Conservation (phyloP, 192 early-diverging fungal species). For the Rhizophagus clarus region DNA sequence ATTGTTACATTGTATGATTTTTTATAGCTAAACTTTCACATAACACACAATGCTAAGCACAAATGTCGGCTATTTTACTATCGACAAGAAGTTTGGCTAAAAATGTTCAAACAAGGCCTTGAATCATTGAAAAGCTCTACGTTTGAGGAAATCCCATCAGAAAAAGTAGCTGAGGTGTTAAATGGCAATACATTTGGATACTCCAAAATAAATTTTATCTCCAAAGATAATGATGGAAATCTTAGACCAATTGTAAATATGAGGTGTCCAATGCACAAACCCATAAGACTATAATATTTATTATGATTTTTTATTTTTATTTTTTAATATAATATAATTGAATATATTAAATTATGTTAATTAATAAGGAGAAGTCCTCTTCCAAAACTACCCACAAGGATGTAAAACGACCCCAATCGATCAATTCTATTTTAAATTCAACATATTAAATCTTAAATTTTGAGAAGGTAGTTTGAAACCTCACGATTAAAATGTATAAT, state of each 20-base stretch:
- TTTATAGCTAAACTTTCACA: background rate
- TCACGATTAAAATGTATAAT: background rate
- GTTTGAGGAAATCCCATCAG: slow-evolving; percentile 2
- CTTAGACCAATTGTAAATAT: slow-evolving; percentile 15
- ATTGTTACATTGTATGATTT: background rate
- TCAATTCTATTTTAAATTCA: background rate
- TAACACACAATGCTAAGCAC: background rate
- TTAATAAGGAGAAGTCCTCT: background rate
- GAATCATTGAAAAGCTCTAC: background rate
- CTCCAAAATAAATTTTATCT: background rate
- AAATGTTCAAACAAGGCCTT: background rate
- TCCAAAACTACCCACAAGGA: background rate
- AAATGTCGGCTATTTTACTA: slow-evolving; percentile 10
- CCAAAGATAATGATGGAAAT: background rate
- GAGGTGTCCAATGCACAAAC: background rate
- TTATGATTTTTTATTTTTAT: no score
- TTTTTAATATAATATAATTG: no score
- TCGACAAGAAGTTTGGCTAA: slow-evolving; percentile 12
- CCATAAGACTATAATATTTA: background rate
- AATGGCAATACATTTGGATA: background rate
- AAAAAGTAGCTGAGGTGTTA: background rate
- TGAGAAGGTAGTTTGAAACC: background rate
- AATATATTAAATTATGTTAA: no score
- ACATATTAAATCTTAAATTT: background rate
- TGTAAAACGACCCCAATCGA: background rate